Conservation (phyloP, 2,329 filamentous ascomycete genomes). For the Cytospora piceae region DNA sequence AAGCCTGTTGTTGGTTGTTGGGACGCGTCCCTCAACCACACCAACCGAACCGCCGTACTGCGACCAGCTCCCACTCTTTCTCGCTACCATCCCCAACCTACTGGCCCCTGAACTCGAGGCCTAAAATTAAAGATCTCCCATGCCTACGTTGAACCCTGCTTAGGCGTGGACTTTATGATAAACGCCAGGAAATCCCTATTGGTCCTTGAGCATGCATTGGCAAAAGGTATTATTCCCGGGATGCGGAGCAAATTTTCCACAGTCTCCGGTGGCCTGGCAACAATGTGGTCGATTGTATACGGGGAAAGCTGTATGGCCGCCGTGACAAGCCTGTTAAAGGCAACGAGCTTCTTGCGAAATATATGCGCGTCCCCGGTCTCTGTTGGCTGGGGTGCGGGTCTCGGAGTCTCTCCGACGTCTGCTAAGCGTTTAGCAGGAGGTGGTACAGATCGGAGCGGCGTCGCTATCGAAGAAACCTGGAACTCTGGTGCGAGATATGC, state of each 20-base stretch:
- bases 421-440: not conserved
- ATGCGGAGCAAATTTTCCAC: conserved; percentile 10
- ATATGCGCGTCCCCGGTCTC: conserved; percentile 1
- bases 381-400: not conserved
- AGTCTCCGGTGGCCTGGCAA: conserved; percentile 1
- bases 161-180: conserved; percentile 15
- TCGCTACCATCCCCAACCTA: not conserved
- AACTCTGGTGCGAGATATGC: not conserved
- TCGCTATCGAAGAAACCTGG: not conserved
- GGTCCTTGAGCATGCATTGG: conserved; percentile 22
- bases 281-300: conserved; percentile 15
- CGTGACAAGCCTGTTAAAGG: conserved; percentile 25
- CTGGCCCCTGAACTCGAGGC: not conserved
- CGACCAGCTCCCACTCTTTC: not conserved
- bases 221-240: conserved; percentile 19
- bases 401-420: not conserved
- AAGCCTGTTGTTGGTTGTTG: too few relatives aligned
- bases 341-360: conserved; percentile 22
- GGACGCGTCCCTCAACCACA: not conserved
- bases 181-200: conserved; percentile 21
- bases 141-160: not conserved
- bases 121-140: not conserved
- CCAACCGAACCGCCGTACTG: not conserved
- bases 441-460: not conserved
- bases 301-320: conserved; percentile 10